phyloP scores from a whole-genome alignment of 768 basidiomycete genomes.

The Polyporus arcularius region DNA sequence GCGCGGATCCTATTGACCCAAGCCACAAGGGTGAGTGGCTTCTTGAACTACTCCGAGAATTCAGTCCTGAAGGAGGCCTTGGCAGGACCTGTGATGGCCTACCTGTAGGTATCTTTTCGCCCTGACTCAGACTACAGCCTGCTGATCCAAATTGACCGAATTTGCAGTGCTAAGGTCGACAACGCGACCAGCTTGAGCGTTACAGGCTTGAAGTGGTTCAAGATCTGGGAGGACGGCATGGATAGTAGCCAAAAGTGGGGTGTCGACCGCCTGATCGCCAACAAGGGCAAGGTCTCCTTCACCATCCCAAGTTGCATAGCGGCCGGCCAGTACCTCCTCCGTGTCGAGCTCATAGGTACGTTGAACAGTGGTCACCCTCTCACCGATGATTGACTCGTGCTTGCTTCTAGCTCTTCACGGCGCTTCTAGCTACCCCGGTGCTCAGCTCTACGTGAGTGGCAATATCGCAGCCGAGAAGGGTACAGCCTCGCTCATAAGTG shows the following conservation, averaged over 20 bases:
- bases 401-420: conserved; percentile 43
- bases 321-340: conserved; percentile 49
- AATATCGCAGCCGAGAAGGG: background rate
- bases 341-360: conserved; percentile 53
- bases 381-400: background rate
- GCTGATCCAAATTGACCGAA: background rate
- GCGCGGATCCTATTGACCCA: conserved; percentile 49
- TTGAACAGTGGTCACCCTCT: background rate
- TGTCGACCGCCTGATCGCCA: conserved; percentile 46
- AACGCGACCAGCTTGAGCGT: conserved; percentile 46
- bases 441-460: conserved; percentile 49
- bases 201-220: conserved; percentile 56
- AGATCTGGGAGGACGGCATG: conserved; percentile 49
- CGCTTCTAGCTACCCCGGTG: conserved; percentile 50
- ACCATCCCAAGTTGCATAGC: conserved; percentile 47
- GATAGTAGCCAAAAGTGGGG: conserved; percentile 42
- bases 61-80: background rate
- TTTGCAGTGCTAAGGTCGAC: conserved; percentile 44
- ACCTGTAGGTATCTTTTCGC: background rate
- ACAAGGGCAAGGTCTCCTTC: conserved; percentile 53
- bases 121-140: background rate
- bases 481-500: background rate
- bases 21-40: conserved; percentile 50
- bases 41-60: background rate
- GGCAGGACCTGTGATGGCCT: conserved; percentile 16